phyloP scores from a whole-genome alignment of 1,139 yeast genomes.

The Fermentozyma sake region DNA sequence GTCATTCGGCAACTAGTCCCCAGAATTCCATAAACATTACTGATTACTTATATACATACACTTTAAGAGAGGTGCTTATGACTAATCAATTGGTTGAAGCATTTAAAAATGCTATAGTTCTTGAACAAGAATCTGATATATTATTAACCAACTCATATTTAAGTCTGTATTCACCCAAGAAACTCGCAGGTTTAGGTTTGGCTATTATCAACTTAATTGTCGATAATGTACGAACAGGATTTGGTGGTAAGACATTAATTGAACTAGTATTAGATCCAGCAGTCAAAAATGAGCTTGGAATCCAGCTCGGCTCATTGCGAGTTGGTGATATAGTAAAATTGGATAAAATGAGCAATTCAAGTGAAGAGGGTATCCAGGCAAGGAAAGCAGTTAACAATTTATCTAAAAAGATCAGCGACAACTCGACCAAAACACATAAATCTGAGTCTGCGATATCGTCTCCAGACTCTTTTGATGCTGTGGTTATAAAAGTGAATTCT shows the following conservation, averaged over 20 bases:
- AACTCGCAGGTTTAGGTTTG: conserved; percentile 63
- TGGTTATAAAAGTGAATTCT: conserved; percentile 47
- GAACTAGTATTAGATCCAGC: conserved; percentile 67
- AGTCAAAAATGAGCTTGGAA: conserved; percentile 30
- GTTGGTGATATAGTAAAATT: conserved; percentile 75
- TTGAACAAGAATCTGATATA: conserved; percentile 59
- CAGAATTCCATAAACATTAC: too few species aligned
- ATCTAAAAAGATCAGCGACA: too few species aligned
- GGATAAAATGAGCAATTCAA: conserved; percentile 28
- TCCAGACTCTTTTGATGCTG: conserved; percentile 52
- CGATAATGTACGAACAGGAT: conserved; percentile 63
- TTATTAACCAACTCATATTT: conserved; percentile 49
- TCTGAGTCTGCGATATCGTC: conserved; percentile 14
- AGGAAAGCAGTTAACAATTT: conserved; percentile 15
- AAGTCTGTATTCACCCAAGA: conserved; percentile 54
- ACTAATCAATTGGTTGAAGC: conserved; percentile 26
- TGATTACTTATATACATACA: too few species aligned
- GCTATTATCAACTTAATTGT: conserved; percentile 67
- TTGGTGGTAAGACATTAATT: conserved; percentile 71
- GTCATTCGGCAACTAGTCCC: too few species aligned
- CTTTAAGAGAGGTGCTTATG: conserved; percentile 4
- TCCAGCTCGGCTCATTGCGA: conserved; percentile 56
- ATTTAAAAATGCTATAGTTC: conserved; percentile 49
- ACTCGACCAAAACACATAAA: too few species aligned
- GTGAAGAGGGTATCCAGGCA: conserved; percentile 17